Conservation (phyloP, 2,329 filamentous ascomycete genomes). For the Aphanoascus verrucosus region DNA sequence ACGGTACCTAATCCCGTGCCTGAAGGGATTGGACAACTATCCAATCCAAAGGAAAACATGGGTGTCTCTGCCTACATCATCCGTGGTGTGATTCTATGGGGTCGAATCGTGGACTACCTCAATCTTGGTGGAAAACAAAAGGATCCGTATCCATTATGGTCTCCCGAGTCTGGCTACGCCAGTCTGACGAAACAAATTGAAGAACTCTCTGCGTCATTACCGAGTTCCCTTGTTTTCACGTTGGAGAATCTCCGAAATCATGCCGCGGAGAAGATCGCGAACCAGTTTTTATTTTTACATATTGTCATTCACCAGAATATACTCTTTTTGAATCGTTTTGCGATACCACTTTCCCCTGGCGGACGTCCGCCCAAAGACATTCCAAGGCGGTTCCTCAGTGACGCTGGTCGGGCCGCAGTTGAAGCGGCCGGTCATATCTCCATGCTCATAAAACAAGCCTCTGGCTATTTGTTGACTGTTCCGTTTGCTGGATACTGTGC, state of each 20-base stretch:
- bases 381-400: slow-evolving; percentile 65
- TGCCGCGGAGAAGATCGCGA: slow-evolving; percentile 71
- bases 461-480: slow-evolving; percentile 69
- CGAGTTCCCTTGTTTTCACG: slow-evolving; percentile 61
- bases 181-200: slow-evolving; percentile 60
- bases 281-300: slow-evolving; percentile 88
- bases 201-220: slow-evolving; percentile 58
- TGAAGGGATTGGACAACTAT: slow-evolving; percentile 52
- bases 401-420: slow-evolving; percentile 64
- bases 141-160: slow-evolving; percentile 71
- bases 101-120: slow-evolving; percentile 75
- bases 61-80: slow-evolving; percentile 88
- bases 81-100: slow-evolving; percentile 76
- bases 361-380: slow-evolving; percentile 57
- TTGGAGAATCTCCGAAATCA: slow-evolving; percentile 75
- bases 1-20: slow-evolving; percentile 53
- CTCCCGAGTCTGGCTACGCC: slow-evolving; percentile 63
- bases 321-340: slow-evolving; percentile 81
- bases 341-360: slow-evolving; percentile 57
- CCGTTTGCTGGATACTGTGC: slow-evolving; percentile 93
- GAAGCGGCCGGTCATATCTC: slow-evolving; percentile 81
- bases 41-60: slow-evolving; percentile 71
- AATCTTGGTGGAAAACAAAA: slow-evolving; percentile 78
- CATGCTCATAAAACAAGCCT: slow-evolving; percentile 66
- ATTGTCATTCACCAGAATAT: slow-evolving; percentile 81